phyloP scores from a whole-genome alignment of 2,329 filamentous ascomycete species.

The Aspergillus oerlinghausenensis region DNA sequence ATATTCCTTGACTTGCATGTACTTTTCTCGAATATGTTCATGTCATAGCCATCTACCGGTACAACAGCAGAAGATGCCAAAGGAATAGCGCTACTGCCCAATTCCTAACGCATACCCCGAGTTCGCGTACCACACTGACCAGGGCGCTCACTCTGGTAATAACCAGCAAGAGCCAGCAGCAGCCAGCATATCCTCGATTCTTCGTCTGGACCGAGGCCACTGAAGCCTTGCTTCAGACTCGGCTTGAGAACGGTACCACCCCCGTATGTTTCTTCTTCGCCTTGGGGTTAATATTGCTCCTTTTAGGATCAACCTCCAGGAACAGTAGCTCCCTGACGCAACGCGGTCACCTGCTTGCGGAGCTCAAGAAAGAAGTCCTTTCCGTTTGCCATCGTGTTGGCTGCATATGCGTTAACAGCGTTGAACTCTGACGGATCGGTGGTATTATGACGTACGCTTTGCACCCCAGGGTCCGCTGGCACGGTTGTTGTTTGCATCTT shows the following conservation, averaged over 20 bases:
- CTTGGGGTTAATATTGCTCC: not conserved
- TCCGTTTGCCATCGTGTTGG: conserved; percentile 45
- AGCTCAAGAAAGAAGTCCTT: conserved; percentile 49
- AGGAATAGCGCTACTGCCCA: not conserved
- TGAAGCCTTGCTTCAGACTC: not conserved
- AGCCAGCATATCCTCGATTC: not conserved
- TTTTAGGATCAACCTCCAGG: conserved; percentile 29
- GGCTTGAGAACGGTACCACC: not conserved
- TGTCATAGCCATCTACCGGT: not conserved
- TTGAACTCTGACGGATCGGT: not conserved
- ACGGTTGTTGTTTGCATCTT: conserved; percentile 33
- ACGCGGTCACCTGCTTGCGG: conserved; percentile 42
- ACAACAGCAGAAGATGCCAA: not conserved
- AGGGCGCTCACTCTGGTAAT: not conserved
- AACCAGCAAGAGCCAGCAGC: not conserved
- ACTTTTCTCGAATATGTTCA: not conserved
- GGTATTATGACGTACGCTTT: conserved; percentile 34
- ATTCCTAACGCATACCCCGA: not conserved
- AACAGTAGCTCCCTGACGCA: conserved; percentile 34
- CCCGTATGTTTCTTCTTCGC: not conserved
- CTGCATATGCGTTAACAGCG: conserved; percentile 22
- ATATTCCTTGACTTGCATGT: not conserved
- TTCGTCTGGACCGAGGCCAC: not conserved
- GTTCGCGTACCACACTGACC: not conserved
- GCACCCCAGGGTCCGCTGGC: conserved; percentile 40